Base-by-base conservation (phyloP, 148 eudicot species). In the Beta vulgaris region DNA sequence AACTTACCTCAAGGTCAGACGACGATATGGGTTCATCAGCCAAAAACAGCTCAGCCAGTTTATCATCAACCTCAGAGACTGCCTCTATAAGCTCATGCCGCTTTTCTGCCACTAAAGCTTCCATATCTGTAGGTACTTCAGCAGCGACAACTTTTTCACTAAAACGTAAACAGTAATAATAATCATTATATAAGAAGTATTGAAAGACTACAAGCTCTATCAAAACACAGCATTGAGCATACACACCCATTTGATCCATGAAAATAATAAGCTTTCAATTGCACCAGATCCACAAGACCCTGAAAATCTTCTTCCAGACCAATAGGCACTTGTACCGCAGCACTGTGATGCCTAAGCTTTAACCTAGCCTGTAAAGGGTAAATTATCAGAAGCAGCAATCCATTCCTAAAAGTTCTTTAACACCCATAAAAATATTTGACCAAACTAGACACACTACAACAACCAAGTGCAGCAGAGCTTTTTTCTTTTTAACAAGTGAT, bases 61-160 rank as follows among this genome's bases (percentile, higher is more conserved):
- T 78, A 75, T 95, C 99, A 81, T 95, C 99, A 85, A 92, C 99
- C 82, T 95, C 99, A 57, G 99, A 92, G 61, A 95, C 97, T 60
- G 77, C 79, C 87, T 95, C 97, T 71, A 95, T 84, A 59, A 92
- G 87, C 79, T 95, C 99, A 51, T 79, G 96, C 25, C 99, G 85
- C 80, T 95, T 95, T 79, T 95, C 96, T 48, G 85, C 78, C 49
- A 86, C 96, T 71, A 85, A 42, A 36, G 79, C 87, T 83, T 90
- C 88, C 87, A 95, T 81, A 72, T 88, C 64, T 18, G 84, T 39
- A 63, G 99, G 96, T 74, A 92, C 73, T 76, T 95, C 96, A 75
- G 86, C 91, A 60, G 80, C 72, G 31, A 83, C 86, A 71, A 92
- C 49, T 7, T 84, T 82, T 83, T 92, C 97, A 73, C 98, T 95